phyloP scores from a whole-genome alignment of 2,329 filamentous ascomycete species.

The Venturia pyrina region DNA sequence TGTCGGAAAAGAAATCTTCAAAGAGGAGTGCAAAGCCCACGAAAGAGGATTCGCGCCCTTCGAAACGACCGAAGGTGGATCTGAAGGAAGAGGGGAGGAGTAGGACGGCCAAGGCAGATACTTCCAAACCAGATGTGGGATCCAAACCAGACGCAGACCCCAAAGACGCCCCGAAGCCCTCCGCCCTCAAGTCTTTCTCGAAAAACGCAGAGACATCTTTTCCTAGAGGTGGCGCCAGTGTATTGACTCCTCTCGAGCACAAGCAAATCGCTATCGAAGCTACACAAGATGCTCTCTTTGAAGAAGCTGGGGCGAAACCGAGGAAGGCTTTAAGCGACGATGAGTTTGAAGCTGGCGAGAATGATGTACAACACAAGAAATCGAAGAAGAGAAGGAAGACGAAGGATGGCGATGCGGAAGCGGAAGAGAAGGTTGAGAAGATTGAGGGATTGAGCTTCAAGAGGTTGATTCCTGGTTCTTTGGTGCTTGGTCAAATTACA shows the following conservation, averaged over 20 bases:
- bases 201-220: slow-evolving; percentile 70
- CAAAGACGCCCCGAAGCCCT: not conserved
- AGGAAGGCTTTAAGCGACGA: slow-evolving; percentile 35
- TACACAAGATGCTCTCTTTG: slow-evolving; percentile 81
- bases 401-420: slow-evolving; percentile 31
- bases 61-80: not conserved
- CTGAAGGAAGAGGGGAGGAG: not conserved
- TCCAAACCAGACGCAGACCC: not conserved
- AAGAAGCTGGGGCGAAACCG: slow-evolving; percentile 60
- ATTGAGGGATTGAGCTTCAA: slow-evolving; percentile 14
- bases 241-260: slow-evolving; percentile 86
- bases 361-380: slow-evolving; percentile 39
- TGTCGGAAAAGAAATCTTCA: not conserved
- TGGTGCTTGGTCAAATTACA: slow-evolving; percentile 78
- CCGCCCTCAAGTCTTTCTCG: not conserved
- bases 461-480: slow-evolving; percentile 70
- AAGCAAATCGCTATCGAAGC: slow-evolving; percentile 95
- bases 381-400: slow-evolving; percentile 40
- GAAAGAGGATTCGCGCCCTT: not conserved
- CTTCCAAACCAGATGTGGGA: not conserved
- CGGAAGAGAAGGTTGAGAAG: slow-evolving; percentile 7
- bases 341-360: slow-evolving; percentile 31
- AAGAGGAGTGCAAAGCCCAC: not conserved
- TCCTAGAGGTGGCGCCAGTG: slow-evolving; percentile 80
- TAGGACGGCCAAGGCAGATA: not conserved